A percentile compares a stretch with the other conserved stretches of the same genome.
Evolutionary conservation across 306 rosid genomes (phyloP).

Genomic region (Inga leiocalycina): DNA sequence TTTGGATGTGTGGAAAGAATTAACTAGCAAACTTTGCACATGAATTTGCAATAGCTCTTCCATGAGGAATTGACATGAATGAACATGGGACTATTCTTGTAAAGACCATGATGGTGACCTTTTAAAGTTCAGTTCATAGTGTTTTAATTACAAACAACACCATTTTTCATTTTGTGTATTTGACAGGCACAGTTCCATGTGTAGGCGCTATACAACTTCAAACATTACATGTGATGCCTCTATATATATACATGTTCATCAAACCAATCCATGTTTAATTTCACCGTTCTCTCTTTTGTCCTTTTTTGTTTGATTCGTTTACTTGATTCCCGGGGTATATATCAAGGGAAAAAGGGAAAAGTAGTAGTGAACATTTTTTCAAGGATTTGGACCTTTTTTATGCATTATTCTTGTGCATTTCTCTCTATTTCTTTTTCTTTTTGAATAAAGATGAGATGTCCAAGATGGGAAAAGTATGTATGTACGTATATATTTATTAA

Average conservation of each 20-base stretch:
- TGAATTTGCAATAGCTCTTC: not conserved
- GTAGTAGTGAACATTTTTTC: not conserved
- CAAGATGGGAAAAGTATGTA: not conserved
- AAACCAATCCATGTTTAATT: conserved; percentile 2
- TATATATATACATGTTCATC: not conserved
- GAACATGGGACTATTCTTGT: conserved; percentile 28
- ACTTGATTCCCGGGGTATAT: conserved; percentile 9
- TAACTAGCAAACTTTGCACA: not conserved
- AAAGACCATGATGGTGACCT: conserved; percentile 31
- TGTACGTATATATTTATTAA: not conserved
- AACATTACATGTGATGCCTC: conserved; percentile 51
- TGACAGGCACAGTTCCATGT: conserved; percentile 15
- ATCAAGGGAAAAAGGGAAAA: not conserved
- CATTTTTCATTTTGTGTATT: conserved; percentile 1
- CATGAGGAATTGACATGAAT: not conserved
- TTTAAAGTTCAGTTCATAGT: not conserved
- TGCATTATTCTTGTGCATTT: not conserved
- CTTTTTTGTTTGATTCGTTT: not conserved
- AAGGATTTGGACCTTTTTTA: not conserved
- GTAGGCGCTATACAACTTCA: conserved; percentile 15
- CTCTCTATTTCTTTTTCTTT: not conserved
- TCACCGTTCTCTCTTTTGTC: not conserved
- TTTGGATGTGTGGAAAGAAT: not conserved
- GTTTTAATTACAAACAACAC: not conserved
- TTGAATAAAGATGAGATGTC: not conserved